Percentiles rank a stretch among this genome's conserved stretches.
phyloP scores from a whole-genome alignment of 2,329 filamentous ascomycete species.

The Lojkania enalia region DNA sequence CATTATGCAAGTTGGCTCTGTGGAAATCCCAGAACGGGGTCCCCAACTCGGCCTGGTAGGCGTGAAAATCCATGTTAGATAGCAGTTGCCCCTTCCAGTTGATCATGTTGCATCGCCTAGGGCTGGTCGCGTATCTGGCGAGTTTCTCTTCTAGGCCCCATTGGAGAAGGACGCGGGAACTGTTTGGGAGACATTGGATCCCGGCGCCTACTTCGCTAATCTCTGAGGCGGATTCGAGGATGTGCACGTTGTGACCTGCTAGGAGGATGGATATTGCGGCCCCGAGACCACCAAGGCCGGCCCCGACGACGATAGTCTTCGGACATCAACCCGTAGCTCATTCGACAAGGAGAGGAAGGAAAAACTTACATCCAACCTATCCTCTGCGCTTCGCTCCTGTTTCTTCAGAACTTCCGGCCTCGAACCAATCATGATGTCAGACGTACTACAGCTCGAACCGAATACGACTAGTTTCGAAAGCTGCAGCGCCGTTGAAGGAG shows the following conservation, averaged over 20 bases:
- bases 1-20: slow-evolving; percentile 56
- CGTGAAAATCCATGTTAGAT: slow-evolving; percentile 54
- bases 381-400: slow-evolving; percentile 26
- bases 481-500: neutral
- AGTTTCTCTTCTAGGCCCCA: slow-evolving; percentile 54
- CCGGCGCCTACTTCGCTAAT: slow-evolving; percentile 57
- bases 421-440: slow-evolving; percentile 29
- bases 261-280: slow-evolving; percentile 54
- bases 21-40: slow-evolving; percentile 60
- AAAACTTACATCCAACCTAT: slow-evolving; percentile 31
- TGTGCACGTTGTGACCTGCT: slow-evolving; percentile 52
- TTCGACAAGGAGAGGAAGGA: neutral
- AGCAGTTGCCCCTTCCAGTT: slow-evolving; percentile 58
- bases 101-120: slow-evolving; percentile 53
- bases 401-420: slow-evolving; percentile 34
- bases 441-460: too few species aligned
- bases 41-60: slow-evolving; percentile 40
- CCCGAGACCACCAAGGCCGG: slow-evolving; percentile 59
- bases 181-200: slow-evolving; percentile 56
- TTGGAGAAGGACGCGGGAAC: slow-evolving; percentile 51
- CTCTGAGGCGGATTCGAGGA: slow-evolving; percentile 53
- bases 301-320: slow-evolving; percentile 57
- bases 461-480: neutral
- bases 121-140: slow-evolving; percentile 47
- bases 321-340: neutral